A percentile compares a stretch with the other conserved stretches of the same genome.
Evolutionary conservation across 805 yeast genomes (phyloP).

Genomic region (Pichia manshurica): DNA sequence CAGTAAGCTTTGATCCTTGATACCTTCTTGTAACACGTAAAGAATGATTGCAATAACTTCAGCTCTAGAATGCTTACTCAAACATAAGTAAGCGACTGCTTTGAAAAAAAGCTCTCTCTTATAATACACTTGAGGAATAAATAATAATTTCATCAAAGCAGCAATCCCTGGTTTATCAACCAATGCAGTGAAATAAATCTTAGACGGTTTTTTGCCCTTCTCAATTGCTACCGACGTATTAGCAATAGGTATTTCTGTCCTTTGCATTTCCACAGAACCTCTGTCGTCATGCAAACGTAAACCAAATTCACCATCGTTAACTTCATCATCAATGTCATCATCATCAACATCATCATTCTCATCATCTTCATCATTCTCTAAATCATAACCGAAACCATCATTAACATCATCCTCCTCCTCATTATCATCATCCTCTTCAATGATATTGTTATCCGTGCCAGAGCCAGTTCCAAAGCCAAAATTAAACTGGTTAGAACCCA

Average conservation of each 20-base stretch:
- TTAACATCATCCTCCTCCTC: conserved; percentile 20
- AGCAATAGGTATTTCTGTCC: conserved; percentile 7
- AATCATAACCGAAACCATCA: conserved; percentile 23
- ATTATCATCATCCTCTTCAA: conserved; percentile 8
- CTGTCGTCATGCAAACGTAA: neutral
- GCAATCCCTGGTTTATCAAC: conserved; percentile 74
- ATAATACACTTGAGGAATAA: conserved; percentile 61
- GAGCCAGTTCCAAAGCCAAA: conserved; percentile 28
- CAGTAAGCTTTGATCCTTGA: conserved; percentile 50
- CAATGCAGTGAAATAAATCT: conserved; percentile 53
- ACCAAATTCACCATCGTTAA: neutral
- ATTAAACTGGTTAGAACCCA: conserved; percentile 1
- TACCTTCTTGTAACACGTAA: conserved; percentile 72
- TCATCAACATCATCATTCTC: conserved; percentile 18
- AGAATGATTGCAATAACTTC: conserved; percentile 68
- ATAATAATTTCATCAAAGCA: conserved; percentile 62
- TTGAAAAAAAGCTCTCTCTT: conserved; percentile 61
- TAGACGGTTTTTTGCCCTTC: conserved; percentile 27
- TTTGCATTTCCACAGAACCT: conserved; percentile 7
- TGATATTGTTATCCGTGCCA: conserved; percentile 13
- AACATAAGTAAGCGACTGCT: conserved; percentile 60
- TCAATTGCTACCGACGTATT: neutral
- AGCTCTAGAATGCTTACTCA: conserved; percentile 69
- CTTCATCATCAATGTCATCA: conserved; percentile 23
- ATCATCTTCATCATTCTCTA: conserved; percentile 19